These are phyloP conservation scores for Plantago ovata DNA, from an alignment of 257 asterid genomes.

Conservation along the genomic window DNA sequence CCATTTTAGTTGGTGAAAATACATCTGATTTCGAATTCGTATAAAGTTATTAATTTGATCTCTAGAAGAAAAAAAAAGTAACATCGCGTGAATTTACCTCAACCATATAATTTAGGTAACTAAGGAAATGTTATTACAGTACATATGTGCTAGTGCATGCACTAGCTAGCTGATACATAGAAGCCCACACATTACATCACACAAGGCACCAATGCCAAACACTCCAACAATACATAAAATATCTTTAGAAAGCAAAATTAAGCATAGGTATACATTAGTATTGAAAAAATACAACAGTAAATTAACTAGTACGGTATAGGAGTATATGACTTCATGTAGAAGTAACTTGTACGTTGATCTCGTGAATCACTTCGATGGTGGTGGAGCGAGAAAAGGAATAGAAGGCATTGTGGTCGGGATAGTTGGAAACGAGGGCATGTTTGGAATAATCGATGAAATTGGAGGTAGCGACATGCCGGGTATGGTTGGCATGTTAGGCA, in stretches of 20 bases:
- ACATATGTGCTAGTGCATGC: neutral
- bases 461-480: neutral
- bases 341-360: neutral
- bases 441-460: neutral
- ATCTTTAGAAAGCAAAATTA: neutral
- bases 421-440: slow-evolving; percentile 7
- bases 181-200: neutral
- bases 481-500: neutral
- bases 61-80: too few relatives aligned
- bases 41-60: neutral
- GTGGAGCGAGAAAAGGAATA: slow-evolving; percentile 2
- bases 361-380: slow-evolving; percentile 3
- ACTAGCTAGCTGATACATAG: neutral
- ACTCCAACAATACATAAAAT: neutral
- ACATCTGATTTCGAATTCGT: too few relatives aligned
- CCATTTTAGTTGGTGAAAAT: too few relatives aligned
- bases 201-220: neutral
- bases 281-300: neutral
- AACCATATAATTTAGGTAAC: neutral
- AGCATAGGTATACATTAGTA: neutral
- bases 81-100: too few relatives aligned
- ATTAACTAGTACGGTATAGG: neutral
- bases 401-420: slow-evolving; percentile 1
- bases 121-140: neutral
- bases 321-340: neutral